Percentiles rank a stretch among this genome's conserved stretches.
Evolutionary conservation across 352 stramenopile genomes (phyloP).

Genomic region (Plasmopara viticola): DNA sequence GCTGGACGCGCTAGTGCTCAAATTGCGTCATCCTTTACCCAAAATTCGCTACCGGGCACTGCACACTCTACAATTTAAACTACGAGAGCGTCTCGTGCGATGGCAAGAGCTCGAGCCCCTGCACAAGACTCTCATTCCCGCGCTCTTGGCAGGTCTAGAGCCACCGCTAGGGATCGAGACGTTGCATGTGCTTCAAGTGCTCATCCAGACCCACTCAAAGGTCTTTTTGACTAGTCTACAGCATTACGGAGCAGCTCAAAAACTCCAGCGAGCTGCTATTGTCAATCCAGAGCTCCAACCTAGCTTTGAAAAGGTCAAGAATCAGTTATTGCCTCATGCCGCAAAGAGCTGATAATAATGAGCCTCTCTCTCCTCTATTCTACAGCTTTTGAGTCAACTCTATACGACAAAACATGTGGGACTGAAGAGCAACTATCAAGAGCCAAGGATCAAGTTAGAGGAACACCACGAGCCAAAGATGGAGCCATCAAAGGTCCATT

Average conservation of each 20-base stretch:
- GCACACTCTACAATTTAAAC: slow-evolving; percentile 56
- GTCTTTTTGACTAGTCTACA: slow-evolving; percentile 32
- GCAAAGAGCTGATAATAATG: slow-evolving; percentile 6
- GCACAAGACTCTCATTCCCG: slow-evolving; percentile 26
- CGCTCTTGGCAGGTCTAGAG: slow-evolving; percentile 34
- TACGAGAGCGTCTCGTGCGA: slow-evolving; percentile 47
- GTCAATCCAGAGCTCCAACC: slow-evolving; percentile 28
- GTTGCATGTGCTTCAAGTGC: slow-evolving; percentile 47
- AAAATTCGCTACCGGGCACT: slow-evolving; percentile 58
- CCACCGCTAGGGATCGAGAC: slow-evolving; percentile 38
- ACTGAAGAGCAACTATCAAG: not conserved
- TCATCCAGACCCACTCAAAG: slow-evolving; percentile 25
- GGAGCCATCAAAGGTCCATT: not conserved
- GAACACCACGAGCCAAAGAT: not conserved
- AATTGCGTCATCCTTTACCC: slow-evolving; percentile 54
- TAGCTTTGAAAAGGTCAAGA: slow-evolving; percentile 40
- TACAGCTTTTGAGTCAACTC: slow-evolving; percentile 37
- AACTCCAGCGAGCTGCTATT: slow-evolving; percentile 33
- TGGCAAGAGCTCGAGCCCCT: slow-evolving; percentile 25
- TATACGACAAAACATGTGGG: slow-evolving; percentile 22
- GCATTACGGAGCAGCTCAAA: slow-evolving; percentile 23
- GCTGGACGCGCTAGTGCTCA: slow-evolving; percentile 37
- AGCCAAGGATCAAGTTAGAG: not conserved
- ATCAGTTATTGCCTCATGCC: not conserved
- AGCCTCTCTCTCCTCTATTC: slow-evolving; percentile 5